phyloP scores from a whole-genome alignment of 768 basidiomycete genomes.

The Multifurca ochricompacta region DNA sequence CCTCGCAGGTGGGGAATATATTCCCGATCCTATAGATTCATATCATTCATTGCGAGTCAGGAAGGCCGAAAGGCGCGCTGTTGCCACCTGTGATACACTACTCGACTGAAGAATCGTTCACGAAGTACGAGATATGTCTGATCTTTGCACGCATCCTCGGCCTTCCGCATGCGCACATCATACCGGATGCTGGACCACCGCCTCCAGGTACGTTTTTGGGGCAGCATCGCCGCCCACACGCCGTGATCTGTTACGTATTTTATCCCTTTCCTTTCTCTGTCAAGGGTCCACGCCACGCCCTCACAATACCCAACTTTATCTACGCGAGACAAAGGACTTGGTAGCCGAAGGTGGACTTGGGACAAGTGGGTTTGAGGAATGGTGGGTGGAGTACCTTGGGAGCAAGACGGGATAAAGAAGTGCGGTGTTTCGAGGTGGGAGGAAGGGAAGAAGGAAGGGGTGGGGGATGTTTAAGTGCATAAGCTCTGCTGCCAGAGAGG shows the following conservation, averaged over 20 bases:
- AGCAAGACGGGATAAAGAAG: not conserved
- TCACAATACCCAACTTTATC: conserved; percentile 71
- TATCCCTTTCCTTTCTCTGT: not conserved
- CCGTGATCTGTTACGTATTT: not conserved
- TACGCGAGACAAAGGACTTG: conserved; percentile 64
- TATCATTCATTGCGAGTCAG: conserved; percentile 23
- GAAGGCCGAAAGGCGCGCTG: conserved; percentile 27
- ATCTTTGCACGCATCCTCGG: conserved; percentile 65
- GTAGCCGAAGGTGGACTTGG: conserved; percentile 44
- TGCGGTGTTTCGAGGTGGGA: not conserved
- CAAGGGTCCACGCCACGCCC: conserved; percentile 67
- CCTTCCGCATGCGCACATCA: conserved; percentile 66
- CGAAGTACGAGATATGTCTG: conserved; percentile 90
- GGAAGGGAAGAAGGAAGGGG: not conserved
- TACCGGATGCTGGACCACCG: conserved; percentile 62
- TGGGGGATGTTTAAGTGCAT: not conserved
- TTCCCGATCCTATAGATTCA: not conserved
- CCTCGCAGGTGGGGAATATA: conserved; percentile 45
- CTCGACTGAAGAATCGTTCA: conserved; percentile 71
- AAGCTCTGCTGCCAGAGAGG: not conserved
- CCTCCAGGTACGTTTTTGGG: conserved; percentile 11
- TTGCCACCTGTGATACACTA: conserved; percentile 81
- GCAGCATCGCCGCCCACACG: not conserved
- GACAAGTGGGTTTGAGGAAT: conserved; percentile 68
- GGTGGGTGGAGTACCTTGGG: conserved; percentile 56